Percentiles rank a stretch among this genome's conserved stretches.
Evolutionary conservation across 1,139 yeast species (phyloP).

Genomic region (Ogataea hybrid): DNA sequence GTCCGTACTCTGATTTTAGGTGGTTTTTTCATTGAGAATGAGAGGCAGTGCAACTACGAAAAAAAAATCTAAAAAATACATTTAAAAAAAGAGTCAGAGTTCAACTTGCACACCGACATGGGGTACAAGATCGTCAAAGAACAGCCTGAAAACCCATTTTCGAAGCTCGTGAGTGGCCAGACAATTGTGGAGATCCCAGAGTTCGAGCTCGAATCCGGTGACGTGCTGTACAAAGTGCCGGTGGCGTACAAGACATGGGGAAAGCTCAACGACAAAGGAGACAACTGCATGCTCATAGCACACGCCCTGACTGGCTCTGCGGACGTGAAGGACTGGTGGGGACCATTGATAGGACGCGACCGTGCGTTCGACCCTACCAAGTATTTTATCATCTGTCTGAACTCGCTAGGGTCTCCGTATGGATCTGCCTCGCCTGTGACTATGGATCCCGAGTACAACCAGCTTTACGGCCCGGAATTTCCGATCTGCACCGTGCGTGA

Average conservation of each 20-base stretch:
- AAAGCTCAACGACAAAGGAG: conserved; percentile 56
- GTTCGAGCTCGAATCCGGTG: conserved; percentile 79
- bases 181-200: conserved; percentile 77
- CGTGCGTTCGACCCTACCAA: conserved; percentile 89
- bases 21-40: background rate
- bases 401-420: conserved; percentile 92
- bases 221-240: conserved; percentile 67
- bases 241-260: conserved; percentile 99
- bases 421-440: conserved; percentile 94
- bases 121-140: conserved; percentile 22
- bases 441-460: conserved; percentile 66
- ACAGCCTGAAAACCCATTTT: conserved; percentile 68
- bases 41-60: conserved; percentile 6
- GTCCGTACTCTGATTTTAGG: conserved; percentile 21
- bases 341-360: conserved; percentile 83
- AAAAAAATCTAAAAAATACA: conserved; percentile 1
- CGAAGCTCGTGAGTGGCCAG: conserved; percentile 75
- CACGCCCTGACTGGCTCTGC: conserved; percentile 96
- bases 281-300: conserved; percentile 82
- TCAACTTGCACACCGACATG: background rate
- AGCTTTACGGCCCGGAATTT: conserved; percentile 88
- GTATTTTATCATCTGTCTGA: conserved; percentile 82
- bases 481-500: conserved; percentile 92
- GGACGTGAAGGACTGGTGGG: conserved; percentile 99
- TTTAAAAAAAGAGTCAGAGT: conserved; percentile 1